Percentiles rank a stretch among this genome's conserved stretches.
Evolutionary conservation across 345 rosid species (phyloP).

Genomic region (Mallotus nudiflorus): DNA sequence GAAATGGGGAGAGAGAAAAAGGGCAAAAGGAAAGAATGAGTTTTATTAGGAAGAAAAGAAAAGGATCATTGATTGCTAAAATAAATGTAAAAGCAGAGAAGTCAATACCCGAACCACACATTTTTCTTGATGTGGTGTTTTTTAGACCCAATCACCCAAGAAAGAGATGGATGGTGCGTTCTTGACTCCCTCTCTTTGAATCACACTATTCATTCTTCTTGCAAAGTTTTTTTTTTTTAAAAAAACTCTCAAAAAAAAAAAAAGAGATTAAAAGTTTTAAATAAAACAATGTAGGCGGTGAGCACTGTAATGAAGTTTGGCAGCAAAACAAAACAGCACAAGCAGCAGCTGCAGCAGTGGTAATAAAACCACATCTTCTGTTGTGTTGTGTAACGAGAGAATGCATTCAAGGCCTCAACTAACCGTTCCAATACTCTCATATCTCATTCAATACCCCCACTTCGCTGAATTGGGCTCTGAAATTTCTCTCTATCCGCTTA

Average conservation of each 20-base stretch:
- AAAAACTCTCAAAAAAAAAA: conserved; percentile 23
- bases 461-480: conserved; percentile 30
- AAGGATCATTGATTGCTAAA: conserved; percentile 5
- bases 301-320: conserved; percentile 40
- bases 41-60: not conserved
- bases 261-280: not conserved
- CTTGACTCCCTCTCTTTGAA: conserved; percentile 69
- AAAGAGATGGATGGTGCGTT: conserved; percentile 81
- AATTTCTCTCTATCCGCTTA: conserved; percentile 34
- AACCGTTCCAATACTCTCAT: conserved; percentile 34
- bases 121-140: conserved; percentile 6
- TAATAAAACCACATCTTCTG: conserved; percentile 32
- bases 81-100: conserved; percentile 41
- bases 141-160: conserved; percentile 7
- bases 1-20: not conserved
- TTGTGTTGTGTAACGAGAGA: conserved; percentile 41
- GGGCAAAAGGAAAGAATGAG: too few relatives aligned
- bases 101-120: conserved; percentile 99
- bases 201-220: not conserved
- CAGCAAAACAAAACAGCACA: conserved; percentile 28
- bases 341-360: conserved; percentile 18
- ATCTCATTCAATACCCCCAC: conserved; percentile 38
- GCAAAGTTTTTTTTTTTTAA: too few relatives aligned
- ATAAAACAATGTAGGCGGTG: too few relatives aligned
- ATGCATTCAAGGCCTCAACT: conserved; percentile 57